Base-by-base conservation (phyloP, 768 basidiomycete genomes). In the Megacollybia marginata region DNA sequence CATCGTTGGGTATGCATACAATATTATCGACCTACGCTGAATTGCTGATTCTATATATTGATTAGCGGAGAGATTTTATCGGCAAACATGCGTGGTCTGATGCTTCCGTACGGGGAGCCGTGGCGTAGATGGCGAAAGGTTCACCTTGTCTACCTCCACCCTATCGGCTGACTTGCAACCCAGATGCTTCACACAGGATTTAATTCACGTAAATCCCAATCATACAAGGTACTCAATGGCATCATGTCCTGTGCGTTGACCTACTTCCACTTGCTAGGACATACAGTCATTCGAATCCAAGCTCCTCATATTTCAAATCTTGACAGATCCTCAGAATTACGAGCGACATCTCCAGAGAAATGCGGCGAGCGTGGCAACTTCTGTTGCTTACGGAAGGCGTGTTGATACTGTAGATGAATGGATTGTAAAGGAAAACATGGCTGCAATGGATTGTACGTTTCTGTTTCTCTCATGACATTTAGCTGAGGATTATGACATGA, bases 81-180 rank as follows among this genome's bases (percentile, higher is more conserved):
- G 1, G 65, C 71, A 33, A 73, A 73, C 46, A 67, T 60, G 53
- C 70, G 75, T 15, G 74, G 74, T 0, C 59, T 76, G 13, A 68
- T 76, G 69, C 64, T 73, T 6, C 66, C 69, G 2, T 68, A 72
- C 49, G 68, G 66, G 33, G 69, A 73, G 5, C 51, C 57, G n/a
- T 77, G 74, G 75, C 65, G 71, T 16, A 69, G 64, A 59, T 75
- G 72, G 71, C 68, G 74, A 16, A 73, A 71, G 60, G 75, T 74
- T 23, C n/a, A 12, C 20, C 2, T 2, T 16, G 11, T 42, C 16
- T 13, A 16, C 32, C 23, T 49, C 13, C 15, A 45, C 40, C 15
- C 9, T n/a, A 20, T 44, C 9, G 19, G 0, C 13, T 40, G 38
- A 40, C 38, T 15, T 40, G 23, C 13, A 12, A 28, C 6, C 19